Conservation (phyloP, 192 early-diverging fungal species). For the Dissophora globulifera region DNA sequence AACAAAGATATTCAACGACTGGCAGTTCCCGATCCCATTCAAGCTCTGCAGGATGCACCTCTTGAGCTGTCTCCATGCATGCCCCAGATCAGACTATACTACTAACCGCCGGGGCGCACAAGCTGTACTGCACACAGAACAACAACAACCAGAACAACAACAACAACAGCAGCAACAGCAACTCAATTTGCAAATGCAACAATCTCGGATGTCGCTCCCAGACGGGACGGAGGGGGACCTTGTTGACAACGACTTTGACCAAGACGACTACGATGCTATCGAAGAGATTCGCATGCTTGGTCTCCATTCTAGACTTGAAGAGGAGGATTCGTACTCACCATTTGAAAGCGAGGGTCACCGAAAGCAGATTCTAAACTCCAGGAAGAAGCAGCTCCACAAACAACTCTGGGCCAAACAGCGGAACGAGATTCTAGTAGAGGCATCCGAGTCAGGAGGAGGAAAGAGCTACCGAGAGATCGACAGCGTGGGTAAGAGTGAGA, state of each 20-base stretch:
- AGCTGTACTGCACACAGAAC: too few relatives aligned
- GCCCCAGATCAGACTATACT: background rate
- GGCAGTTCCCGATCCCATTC: constrained; percentile 45
- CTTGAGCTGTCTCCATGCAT: constrained; percentile 13
- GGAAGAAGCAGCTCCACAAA: constrained; percentile 26
- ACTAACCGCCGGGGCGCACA: background rate
- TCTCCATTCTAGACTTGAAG: constrained; percentile 2
- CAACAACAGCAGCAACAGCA: background rate
- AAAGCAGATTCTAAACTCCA: background rate
- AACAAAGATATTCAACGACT: constrained; percentile 3
- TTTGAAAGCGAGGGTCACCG: background rate
- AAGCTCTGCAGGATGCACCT: constrained; percentile 34
- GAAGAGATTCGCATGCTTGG: constrained; percentile 11
- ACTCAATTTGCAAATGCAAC: background rate
- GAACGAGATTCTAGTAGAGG: too few relatives aligned
- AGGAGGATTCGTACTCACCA: constrained; percentile 3
- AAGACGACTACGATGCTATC: constrained; percentile 39
- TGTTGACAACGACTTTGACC: background rate
- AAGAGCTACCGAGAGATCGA: background rate
- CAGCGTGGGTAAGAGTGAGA: background rate
- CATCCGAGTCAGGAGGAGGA: too few relatives aligned
- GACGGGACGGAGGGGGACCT: too few relatives aligned
- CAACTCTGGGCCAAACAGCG: constrained; percentile 20
- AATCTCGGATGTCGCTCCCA: background rate
- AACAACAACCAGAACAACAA: too few relatives aligned